These are phyloP conservation scores for Phytophthora vignae DNA, from an alignment of 352 stramenopile genomes.

Conservation along the genomic window DNA sequence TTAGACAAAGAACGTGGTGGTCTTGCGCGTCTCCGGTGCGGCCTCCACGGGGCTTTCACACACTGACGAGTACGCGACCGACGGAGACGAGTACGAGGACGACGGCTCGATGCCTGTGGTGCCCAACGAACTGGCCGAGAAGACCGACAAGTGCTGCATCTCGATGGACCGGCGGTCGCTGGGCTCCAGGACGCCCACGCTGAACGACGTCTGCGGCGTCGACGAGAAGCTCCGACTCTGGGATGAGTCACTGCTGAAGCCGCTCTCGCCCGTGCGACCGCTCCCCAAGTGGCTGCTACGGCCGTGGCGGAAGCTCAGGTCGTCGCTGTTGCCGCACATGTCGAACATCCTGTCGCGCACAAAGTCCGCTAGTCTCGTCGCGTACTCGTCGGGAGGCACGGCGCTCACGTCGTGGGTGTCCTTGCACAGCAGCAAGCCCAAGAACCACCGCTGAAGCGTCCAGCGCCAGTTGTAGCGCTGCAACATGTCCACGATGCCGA, in stretches of 20 bases:
- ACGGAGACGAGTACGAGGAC: constrained; percentile 56
- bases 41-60: constrained; percentile 56
- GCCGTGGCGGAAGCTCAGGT: constrained; percentile 29
- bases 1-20: constrained; percentile 72
- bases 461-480: constrained; percentile 90
- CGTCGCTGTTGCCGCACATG: constrained; percentile 42
- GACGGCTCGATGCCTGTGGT: constrained; percentile 44
- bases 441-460: constrained; percentile 81
- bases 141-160: constrained; percentile 56
- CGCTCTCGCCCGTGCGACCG: constrained; percentile 16
- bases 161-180: constrained; percentile 40
- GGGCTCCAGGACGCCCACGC: constrained; percentile 17
- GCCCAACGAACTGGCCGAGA: constrained; percentile 49
- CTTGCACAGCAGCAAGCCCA: constrained; percentile 80
- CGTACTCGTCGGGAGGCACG: constrained; percentile 76
- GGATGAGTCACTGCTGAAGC: constrained; percentile 32
- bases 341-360: constrained; percentile 78
- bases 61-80: constrained; percentile 70
- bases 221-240: constrained; percentile 26
- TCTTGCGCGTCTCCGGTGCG: constrained; percentile 40
- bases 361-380: constrained; percentile 74
- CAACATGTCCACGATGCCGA: constrained; percentile 86
- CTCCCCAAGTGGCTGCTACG: constrained; percentile 5
- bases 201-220: constrained; percentile 27
- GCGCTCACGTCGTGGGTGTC: constrained; percentile 85